Evolutionary conservation across 345 rosid genomes (phyloP).

Genomic region (Eucalyptus tenuipes): DNA sequence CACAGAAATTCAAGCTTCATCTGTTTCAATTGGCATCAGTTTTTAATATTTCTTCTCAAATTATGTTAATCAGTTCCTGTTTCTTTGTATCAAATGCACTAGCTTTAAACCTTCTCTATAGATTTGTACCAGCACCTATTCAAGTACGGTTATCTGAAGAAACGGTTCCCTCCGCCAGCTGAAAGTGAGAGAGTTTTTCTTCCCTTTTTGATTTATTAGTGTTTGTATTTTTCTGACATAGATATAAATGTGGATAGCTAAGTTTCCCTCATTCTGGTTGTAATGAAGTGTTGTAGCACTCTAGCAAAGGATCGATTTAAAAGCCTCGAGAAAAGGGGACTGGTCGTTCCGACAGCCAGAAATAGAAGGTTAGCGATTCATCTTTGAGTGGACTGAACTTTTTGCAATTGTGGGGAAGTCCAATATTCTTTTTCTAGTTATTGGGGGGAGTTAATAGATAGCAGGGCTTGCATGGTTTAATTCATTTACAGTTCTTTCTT

Average conservation of each 20-base stretch:
- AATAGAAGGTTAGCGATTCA: constrained; percentile 35
- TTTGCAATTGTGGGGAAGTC: background rate
- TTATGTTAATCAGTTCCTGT: background rate
- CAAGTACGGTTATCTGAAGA: constrained; percentile 87
- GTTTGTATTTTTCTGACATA: background rate
- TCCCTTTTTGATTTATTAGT: background rate
- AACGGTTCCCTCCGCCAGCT: constrained; percentile 83
- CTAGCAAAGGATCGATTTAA: constrained; percentile 79
- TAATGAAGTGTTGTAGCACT: constrained; percentile 61
- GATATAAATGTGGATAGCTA: background rate
- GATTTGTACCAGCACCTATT: constrained; percentile 58
- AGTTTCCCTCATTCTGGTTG: background rate
- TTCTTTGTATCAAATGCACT: background rate
- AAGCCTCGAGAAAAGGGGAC: constrained; percentile 88
- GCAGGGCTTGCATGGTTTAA: background rate
- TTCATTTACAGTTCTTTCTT: background rate
- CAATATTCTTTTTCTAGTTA: background rate
- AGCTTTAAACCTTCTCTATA: background rate
- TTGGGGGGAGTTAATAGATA: background rate
- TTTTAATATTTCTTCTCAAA: background rate
- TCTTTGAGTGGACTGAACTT: background rate
- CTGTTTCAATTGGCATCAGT: background rate
- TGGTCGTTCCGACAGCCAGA: constrained; percentile 50
- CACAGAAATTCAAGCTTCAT: background rate
- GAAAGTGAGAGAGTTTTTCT: constrained; percentile 28